Percentiles rank a stretch among this genome's conserved stretches.
Evolutionary conservation across 192 early-diverging fungal genomes (phyloP).

Genomic region (Jimgerdemannia flammicorona): DNA sequence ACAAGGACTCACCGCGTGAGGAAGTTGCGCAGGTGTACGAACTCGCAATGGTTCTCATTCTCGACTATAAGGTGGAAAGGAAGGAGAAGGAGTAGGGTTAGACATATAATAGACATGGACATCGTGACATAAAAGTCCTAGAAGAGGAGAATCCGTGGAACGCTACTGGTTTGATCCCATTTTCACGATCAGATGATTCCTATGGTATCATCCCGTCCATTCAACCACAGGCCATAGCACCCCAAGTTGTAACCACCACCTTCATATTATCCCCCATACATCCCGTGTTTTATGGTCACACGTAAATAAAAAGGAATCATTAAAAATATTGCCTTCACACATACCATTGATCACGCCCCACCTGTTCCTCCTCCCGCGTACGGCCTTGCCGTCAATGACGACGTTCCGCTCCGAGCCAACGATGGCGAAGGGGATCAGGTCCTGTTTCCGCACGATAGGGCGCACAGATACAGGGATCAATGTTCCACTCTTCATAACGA

Average conservation of each 20-base stretch:
- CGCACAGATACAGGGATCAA: background rate
- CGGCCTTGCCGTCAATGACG: constrained; percentile 80
- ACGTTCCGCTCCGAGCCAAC: constrained; percentile 93
- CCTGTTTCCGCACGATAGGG: constrained; percentile 25
- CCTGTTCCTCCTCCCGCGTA: constrained; percentile 85
- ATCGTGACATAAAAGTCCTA: too few relatives aligned
- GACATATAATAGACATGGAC: too few relatives aligned
- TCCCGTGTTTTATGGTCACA: too few relatives aligned
- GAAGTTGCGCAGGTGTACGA: constrained; percentile 92
- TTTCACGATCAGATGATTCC: too few relatives aligned
- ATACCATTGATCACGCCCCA: constrained; percentile 88
- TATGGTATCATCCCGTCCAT: too few relatives aligned
- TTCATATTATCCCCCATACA: too few relatives aligned
- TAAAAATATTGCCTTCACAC: background rate
- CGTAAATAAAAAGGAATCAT: background rate
- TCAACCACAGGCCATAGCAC: too few relatives aligned
- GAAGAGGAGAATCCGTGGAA: too few relatives aligned
- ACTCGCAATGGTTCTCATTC: constrained; percentile 95
- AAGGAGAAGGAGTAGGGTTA: background rate
- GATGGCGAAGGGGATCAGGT: constrained; percentile 92
- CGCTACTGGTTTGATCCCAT: too few relatives aligned
- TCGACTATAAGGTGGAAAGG: constrained; percentile 57
- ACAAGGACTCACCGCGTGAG: constrained; percentile 48
- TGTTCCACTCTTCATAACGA: too few relatives aligned
- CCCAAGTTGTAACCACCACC: too few relatives aligned